These are phyloP conservation scores for Trametes gibbosa DNA, from an alignment of 768 basidiomycete genomes.

Conservation along the genomic window DNA sequence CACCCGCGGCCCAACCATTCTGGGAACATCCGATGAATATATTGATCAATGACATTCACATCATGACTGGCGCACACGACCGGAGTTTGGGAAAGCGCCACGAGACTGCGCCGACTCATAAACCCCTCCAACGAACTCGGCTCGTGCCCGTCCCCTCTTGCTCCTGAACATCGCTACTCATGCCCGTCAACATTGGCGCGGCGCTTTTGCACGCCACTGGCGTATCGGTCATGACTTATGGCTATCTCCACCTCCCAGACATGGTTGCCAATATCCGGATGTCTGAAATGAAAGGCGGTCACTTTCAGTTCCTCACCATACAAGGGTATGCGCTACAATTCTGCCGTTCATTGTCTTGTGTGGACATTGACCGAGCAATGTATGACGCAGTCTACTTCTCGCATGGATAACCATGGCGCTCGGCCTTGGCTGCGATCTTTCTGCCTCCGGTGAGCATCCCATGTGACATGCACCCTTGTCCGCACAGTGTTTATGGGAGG, in stretches of 20 bases:
- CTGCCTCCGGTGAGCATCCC: conserved; percentile 24
- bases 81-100: neutral
- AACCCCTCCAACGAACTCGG: too few relatives aligned
- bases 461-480: too few relatives aligned
- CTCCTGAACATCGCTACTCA: neutral
- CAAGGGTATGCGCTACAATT: conserved; percentile 51
- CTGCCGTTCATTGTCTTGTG: neutral
- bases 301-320: conserved; percentile 74
- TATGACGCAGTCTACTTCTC: conserved; percentile 30
- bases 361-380: neutral
- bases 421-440: conserved; percentile 39
- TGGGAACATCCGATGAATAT: too few relatives aligned
- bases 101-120: neutral
- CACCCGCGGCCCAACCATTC: too few relatives aligned
- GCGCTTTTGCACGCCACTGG: conserved; percentile 33
- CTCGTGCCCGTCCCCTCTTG: neutral
- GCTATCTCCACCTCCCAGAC: conserved; percentile 27
- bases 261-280: conserved; percentile 33
- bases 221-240: conserved; percentile 36
- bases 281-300: conserved; percentile 53
- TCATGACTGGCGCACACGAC: too few relatives aligned
- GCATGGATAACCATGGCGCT: conserved; percentile 42
- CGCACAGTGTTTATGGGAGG: neutral
- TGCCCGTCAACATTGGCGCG: conserved; percentile 14
- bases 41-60: too few relatives aligned